Percentiles rank a stretch among this genome's conserved stretches.
phyloP scores from a whole-genome alignment of 1,284 basidiomycete genomes.

The Somion occarium region DNA sequence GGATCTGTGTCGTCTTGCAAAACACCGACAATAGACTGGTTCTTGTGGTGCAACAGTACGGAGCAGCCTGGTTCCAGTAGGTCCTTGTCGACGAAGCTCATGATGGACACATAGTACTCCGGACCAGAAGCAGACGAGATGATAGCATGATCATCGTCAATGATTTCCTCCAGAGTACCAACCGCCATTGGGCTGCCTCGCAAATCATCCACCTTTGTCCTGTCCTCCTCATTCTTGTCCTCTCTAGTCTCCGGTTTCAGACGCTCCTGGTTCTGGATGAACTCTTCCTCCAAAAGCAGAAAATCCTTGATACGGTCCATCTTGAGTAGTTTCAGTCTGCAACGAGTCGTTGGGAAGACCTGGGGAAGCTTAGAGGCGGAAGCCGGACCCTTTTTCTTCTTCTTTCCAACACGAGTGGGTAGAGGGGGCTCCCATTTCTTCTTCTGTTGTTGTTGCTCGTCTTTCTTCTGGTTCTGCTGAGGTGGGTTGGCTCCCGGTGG shows the following conservation, averaged over 20 bases:
- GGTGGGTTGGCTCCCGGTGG: constrained; percentile 26
- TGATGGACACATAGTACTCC: constrained; percentile 97
- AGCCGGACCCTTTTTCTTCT: constrained; percentile 90
- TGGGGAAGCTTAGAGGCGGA: constrained; percentile 90
- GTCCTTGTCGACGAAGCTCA: constrained; percentile 99
- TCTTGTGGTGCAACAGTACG: constrained; percentile 96
- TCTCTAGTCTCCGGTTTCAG: constrained; percentile 83
- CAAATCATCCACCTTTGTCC: constrained; percentile 91
- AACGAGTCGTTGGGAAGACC: constrained; percentile 93
- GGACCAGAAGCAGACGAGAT: constrained; percentile 94
- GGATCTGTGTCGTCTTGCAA: constrained; percentile 97
- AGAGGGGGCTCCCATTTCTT: constrained; percentile 99
- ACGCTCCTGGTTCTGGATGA: constrained; percentile 93
- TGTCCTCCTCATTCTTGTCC: constrained; percentile 95
- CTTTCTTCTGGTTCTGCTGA: constrained; percentile 45
- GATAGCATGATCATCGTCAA: constrained; percentile 99
- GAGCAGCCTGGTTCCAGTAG: constrained; percentile 95
- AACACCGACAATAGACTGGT: constrained; percentile 92
- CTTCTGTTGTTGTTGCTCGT: constrained; percentile 62
- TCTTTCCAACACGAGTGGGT: constrained; percentile 96
- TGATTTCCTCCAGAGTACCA: constrained; percentile 97
- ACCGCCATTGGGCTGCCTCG: constrained; percentile 96
- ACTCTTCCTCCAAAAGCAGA: constrained; percentile 95
- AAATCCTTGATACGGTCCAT: constrained; percentile 99
- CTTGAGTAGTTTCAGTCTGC: constrained; percentile 94